A percentile compares a stretch with the other conserved stretches of the same genome.
phyloP scores from a whole-genome alignment of 2,329 filamentous ascomycete genomes.

The Penicillium sp. region DNA sequence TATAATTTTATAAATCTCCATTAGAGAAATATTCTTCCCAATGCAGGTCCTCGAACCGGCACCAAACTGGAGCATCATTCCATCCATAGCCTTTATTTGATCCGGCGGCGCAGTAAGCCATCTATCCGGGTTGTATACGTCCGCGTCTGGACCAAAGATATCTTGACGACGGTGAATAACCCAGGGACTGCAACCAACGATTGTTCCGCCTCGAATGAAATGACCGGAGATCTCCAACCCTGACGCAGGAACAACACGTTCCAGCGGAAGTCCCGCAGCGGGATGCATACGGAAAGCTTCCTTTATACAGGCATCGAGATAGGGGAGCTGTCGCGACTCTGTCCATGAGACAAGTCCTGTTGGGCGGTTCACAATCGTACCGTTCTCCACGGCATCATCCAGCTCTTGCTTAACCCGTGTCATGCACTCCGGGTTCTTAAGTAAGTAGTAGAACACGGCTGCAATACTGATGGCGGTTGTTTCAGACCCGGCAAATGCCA shows the following conservation, averaged over 20 bases:
- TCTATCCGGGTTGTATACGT: slow-evolving; percentile 47
- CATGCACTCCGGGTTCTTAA: slow-evolving; percentile 56
- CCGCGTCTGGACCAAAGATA: slow-evolving; percentile 67
- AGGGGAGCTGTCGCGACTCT: slow-evolving; percentile 68
- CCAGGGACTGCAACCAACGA: slow-evolving; percentile 75
- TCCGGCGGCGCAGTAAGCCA: slow-evolving; percentile 16
- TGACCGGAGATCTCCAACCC: slow-evolving; percentile 15
- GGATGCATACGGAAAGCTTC: slow-evolving; percentile 77
- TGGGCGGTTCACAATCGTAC: slow-evolving; percentile 39
- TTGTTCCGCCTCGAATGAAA: slow-evolving; percentile 33
- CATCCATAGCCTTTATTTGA: slow-evolving; percentile 16
- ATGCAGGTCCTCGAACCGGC: slow-evolving; percentile 29
- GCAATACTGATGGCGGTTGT: slow-evolving; percentile 75
- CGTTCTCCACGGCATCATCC: slow-evolving; percentile 25
- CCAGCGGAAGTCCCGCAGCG: slow-evolving; percentile 69
- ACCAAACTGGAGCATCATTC: slow-evolving; percentile 24
- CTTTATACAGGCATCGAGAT: slow-evolving; percentile 73
- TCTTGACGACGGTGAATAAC: slow-evolving; percentile 67
- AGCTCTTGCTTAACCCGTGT: background rate
- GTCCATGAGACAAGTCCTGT: slow-evolving; percentile 62
- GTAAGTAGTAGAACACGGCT: slow-evolving; percentile 70
- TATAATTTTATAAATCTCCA: slow-evolving; percentile 32
- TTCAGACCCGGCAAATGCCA: slow-evolving; percentile 68
- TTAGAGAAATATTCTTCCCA: slow-evolving; percentile 32
- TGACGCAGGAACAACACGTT: slow-evolving; percentile 64